A percentile compares a stretch with the other conserved stretches of the same genome.
Evolutionary conservation across 2,329 filamentous ascomycete species (phyloP).

Genomic region (Alternaria solani): DNA sequence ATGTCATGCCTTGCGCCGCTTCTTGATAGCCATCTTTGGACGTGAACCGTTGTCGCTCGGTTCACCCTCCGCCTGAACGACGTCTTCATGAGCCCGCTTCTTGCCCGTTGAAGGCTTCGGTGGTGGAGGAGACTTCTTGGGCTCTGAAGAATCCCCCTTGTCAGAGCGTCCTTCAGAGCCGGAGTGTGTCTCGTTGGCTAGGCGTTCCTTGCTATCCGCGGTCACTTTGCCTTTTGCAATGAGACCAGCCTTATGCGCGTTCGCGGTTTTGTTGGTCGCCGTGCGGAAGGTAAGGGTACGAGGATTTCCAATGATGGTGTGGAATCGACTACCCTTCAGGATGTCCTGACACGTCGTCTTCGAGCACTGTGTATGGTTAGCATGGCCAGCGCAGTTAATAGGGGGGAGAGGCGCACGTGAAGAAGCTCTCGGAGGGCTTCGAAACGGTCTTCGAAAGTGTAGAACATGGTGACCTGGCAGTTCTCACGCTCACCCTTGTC

Average conservation of each 20-base stretch:
- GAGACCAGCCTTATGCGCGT: constrained; percentile 1
- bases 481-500: constrained; percentile 15
- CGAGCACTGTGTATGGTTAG: constrained; percentile 8
- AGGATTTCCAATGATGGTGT: constrained; percentile 15
- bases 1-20: background rate
- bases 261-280: constrained; percentile 15
- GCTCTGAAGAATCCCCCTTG: background rate
- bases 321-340: constrained; percentile 20
- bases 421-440: constrained; percentile 11
- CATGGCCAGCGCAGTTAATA: background rate
- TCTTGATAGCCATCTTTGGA: background rate
- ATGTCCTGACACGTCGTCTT: constrained; percentile 20
- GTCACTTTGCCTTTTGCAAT: background rate
- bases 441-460: constrained; percentile 22
- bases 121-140: background rate
- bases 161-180: background rate
- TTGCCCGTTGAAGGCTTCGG: background rate
- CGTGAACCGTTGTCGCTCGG: background rate
- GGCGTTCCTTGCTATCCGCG: background rate
- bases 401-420: background rate
- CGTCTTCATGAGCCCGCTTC: background rate
- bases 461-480: constrained; percentile 13
- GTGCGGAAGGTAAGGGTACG: constrained; percentile 10
- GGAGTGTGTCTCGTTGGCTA: too few species aligned
- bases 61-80: background rate